Base-by-base conservation (phyloP, 169 alveolate genomes). In the Plasmodium blacklocki region DNA sequence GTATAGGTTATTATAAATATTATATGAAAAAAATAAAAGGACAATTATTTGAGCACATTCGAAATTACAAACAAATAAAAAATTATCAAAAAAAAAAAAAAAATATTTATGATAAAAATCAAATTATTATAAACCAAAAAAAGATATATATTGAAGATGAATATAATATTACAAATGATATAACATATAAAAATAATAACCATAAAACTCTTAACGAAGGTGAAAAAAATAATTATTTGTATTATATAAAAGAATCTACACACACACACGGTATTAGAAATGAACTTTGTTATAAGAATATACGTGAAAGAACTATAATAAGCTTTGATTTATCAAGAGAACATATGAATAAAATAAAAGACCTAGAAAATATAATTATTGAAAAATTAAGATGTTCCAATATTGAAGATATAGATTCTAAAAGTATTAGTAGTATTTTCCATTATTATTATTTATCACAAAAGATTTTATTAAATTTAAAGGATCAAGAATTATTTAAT, bases 371-470 rank as follows among this genome's bases (percentile, higher is more conserved):
- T 19, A 72, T 49, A 60, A 67, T 80, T 43, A 80, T 80, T 60
- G 50, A 66, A 7, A 56, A 54, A 47, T 43, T 80, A 62, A 14
- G 45, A 49, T 43, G 70, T 6, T 56, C 58, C 18, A 49, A 68
- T 23, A 26, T 80, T 47, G 49, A 49, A 26, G 32, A 56, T 45
- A 86, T 86, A n/a, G 71, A 74, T 6, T 86, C 50, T 29, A 86
- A 60, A 54, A 71, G 88, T 9, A 86, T 86, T 26, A 73, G 92
- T 54, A 29, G 87, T 47, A 72, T 86, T 59, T 86, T 86, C 59
- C 92, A 86, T 43, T 72, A 43, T 86, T 86, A 71, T 47, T 86
- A 29, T 71, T 73, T 86, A 52, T 59, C 50, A 23, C 71, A 86
- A 45, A 86, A 64, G 23, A 18, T 15, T 3, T 39, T 60, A 21